These are phyloP conservation scores for Mucor indicus DNA, from an alignment of 371 early-diverging fungal species.

Conservation along the genomic window DNA sequence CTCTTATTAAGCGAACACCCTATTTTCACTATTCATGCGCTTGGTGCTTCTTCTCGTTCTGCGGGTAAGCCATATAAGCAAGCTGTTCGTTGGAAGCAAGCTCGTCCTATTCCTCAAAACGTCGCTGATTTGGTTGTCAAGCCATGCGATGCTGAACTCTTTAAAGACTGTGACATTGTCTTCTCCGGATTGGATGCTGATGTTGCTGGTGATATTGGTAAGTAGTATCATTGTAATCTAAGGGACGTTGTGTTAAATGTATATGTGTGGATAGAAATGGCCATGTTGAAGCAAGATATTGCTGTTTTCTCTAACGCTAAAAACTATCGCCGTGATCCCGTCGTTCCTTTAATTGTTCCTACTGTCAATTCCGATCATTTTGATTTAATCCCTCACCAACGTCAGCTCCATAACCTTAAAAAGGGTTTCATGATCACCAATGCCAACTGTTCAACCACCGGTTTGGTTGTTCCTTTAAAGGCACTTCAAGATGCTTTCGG, in stretches of 20 bases:
- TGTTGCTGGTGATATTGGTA: slow-evolving; percentile 91
- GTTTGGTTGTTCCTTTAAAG: slow-evolving; percentile 88
- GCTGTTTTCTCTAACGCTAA: slow-evolving; percentile 95
- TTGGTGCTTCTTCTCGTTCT: slow-evolving; percentile 92
- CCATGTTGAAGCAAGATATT: slow-evolving; percentile 77
- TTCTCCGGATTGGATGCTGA: slow-evolving; percentile 93
- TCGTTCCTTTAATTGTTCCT: slow-evolving; percentile 92
- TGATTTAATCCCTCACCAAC: slow-evolving; percentile 75
- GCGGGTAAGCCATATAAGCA: slow-evolving; percentile 82
- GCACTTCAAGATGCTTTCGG: slow-evolving; percentile 90
- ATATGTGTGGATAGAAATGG: slow-evolving; percentile 57
- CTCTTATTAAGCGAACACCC: slow-evolving; percentile 85
- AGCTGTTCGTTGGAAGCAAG: slow-evolving; percentile 87
- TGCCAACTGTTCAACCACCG: slow-evolving; percentile 97
- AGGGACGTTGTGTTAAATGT: not conserved
- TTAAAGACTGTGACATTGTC: slow-evolving; percentile 81
- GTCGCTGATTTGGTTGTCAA: slow-evolving; percentile 63
- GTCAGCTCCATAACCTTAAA: slow-evolving; percentile 52
- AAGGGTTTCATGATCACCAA: slow-evolving; percentile 94
- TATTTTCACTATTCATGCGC: slow-evolving; percentile 76
- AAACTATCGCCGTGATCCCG: slow-evolving; percentile 87
- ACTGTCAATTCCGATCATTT: slow-evolving; percentile 88
- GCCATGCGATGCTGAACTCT: slow-evolving; percentile 72
- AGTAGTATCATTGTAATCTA: slow-evolving; percentile 3
- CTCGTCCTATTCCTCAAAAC: slow-evolving; percentile 67